Evolutionary conservation across 2,329 filamentous ascomycete genomes (phyloP), one percentile per base, ranked within the genome.

Genomic region (Neonectria coccinea): DNA sequence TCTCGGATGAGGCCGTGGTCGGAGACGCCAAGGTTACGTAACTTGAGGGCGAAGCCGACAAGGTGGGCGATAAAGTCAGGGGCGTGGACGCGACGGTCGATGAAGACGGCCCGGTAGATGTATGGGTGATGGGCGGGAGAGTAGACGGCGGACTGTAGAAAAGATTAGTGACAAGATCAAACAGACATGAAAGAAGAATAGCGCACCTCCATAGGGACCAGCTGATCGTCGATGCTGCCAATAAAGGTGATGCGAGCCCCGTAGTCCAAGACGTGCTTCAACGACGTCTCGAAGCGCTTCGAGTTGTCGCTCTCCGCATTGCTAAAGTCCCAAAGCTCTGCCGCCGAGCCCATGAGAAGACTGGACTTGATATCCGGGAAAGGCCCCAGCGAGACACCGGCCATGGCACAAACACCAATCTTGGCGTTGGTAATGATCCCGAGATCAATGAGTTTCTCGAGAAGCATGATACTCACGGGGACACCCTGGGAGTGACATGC

Each of bases 401-500:
- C 95, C 89, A 91, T 91, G 20, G 89, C 94, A 75, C 96, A 97
- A 11, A 99, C 86, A 2, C 95, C 94, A 50, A 99, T 90, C 56
- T 89, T 90, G 6, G 91, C 87, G 44, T 87, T 86, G 14, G 89
- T 90, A 31, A 98, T 86, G 69, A 96, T 92, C 2, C 94, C 94
- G 64, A 97, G 89, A 57, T 96, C 91, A 58, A 99, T 94, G 45
- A 99, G 84, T 78, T 97, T 97, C 5, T 94, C 93, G 5, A 98
- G 85, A 4, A 99, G 84, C 89, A 97, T 97, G 64, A 97, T 87
- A 6, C 92, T 91, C 1, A 99, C 96, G 0, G 96, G 96, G 0
- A 98, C 96, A 22, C 96, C 96, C 78, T 99, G 96, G 3, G 93
- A 97, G 78, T 99, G 96, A 65, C 94, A 97, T 3, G 93, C 93